Evolutionary conservation across 225 moss, liverwort and hornwort genomes (phyloP).

Genomic region (Pseudisothecium myosuroides): DNA sequence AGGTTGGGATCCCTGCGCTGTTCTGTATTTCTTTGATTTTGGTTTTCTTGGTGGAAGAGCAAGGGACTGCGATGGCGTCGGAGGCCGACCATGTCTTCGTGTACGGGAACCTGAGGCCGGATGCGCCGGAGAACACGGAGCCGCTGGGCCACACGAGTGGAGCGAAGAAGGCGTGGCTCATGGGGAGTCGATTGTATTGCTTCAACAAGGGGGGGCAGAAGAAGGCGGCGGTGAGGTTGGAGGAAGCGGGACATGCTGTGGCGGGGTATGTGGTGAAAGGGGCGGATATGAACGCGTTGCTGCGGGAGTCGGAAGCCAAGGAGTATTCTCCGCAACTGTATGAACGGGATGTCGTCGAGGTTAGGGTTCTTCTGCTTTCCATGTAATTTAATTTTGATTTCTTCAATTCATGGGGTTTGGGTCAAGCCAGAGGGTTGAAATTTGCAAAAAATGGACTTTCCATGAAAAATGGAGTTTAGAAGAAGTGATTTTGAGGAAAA

Average conservation of each 20-base stretch:
- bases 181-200: conserved; percentile 59
- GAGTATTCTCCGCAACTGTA: conserved; percentile 63
- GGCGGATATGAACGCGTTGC: conserved; percentile 41
- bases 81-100: conserved; percentile 52
- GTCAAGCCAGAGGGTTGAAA: background rate
- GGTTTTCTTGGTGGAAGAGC: background rate
- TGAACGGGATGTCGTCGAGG: conserved; percentile 81
- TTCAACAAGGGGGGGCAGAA: conserved; percentile 52
- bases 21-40: background rate
- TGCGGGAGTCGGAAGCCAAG: conserved; percentile 66
- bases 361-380: background rate
- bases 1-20: background rate
- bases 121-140: conserved; percentile 33
- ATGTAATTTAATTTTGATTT: background rate
- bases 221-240: conserved; percentile 73
- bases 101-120: conserved; percentile 74
- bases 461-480: background rate
- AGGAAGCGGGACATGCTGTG: conserved; percentile 67
- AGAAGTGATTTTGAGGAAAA: background rate
- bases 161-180: conserved; percentile 66
- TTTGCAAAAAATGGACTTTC: background rate
- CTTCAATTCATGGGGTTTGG: background rate
- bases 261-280: conserved; percentile 66
- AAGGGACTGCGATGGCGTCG: conserved; percentile 5
- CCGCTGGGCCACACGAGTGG: conserved; percentile 18